A percentile compares a stretch with the other conserved stretches of the same genome.
Conservation (phyloP, 345 rosid genomes). For the Aethionema arabicum region DNA sequence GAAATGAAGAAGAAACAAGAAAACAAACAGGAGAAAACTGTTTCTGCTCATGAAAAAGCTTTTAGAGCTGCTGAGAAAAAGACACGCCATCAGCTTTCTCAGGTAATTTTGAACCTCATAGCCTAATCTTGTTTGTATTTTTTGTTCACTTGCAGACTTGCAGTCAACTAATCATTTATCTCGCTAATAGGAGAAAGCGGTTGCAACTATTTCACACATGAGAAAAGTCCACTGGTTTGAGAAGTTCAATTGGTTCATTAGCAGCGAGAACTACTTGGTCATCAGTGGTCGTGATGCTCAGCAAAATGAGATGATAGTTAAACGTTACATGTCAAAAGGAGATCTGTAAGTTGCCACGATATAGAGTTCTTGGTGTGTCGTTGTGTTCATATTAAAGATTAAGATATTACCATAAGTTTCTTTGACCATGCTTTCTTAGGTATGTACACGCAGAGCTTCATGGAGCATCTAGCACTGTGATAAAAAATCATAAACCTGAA, state of each 20-base stretch:
- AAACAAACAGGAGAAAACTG: slow-evolving; percentile 90
- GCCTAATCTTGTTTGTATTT: slow-evolving; percentile 11
- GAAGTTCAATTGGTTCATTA: slow-evolving; percentile 98
- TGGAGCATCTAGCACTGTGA: slow-evolving; percentile 97
- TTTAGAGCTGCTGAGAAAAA: slow-evolving; percentile 97
- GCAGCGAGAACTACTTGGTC: slow-evolving; percentile 90
- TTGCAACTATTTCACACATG: slow-evolving; percentile 88
- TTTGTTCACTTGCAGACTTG: neutral
- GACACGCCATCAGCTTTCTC: slow-evolving; percentile 88
- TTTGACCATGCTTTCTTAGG: slow-evolving; percentile 41
- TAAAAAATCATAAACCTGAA: slow-evolving; percentile 90
- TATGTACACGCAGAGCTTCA: slow-evolving; percentile 95
- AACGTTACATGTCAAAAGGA: slow-evolving; percentile 97
- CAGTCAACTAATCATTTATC: slow-evolving; percentile 14
- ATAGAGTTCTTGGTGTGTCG: slow-evolving; percentile 13
- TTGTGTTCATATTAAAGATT: slow-evolving; percentile 9
- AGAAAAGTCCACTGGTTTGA: slow-evolving; percentile 99
- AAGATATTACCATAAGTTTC: slow-evolving; percentile 1
- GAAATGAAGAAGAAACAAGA: slow-evolving; percentile 93
- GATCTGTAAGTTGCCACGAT: slow-evolving; percentile 66
- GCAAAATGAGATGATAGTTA: slow-evolving; percentile 97
- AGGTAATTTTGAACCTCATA: slow-evolving; percentile 46
- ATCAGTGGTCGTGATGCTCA: slow-evolving; percentile 98
- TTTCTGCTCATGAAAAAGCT: slow-evolving; percentile 92
- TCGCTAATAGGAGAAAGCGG: slow-evolving; percentile 70